Percentiles rank a stretch among this genome's conserved stretches.
These are phyloP conservation scores for Gossypium gossypioides DNA, from an alignment of 441 rosid species.

Conservation along the genomic window DNA sequence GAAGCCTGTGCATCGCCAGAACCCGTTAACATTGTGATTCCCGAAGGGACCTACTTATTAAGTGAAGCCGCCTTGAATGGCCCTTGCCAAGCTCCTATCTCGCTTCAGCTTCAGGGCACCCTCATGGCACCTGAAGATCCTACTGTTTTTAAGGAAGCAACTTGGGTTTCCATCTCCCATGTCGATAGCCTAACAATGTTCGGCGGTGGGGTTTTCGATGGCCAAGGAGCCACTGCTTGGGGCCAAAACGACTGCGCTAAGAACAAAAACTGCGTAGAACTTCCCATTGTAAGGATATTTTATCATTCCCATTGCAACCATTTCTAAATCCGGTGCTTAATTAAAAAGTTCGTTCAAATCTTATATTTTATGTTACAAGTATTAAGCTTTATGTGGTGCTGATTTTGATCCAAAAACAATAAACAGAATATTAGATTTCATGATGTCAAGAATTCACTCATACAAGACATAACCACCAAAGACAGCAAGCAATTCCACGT, in stretches of 20 bases:
- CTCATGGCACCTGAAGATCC: constrained; percentile 29
- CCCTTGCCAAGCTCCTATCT: constrained; percentile 4
- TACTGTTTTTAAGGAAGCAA: neutral
- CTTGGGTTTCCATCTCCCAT: neutral
- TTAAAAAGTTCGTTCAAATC: too few relatives aligned
- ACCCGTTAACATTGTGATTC: constrained; percentile 29
- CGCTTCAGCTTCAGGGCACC: constrained; percentile 31
- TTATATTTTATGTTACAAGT: neutral
- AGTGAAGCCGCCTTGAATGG: constrained; percentile 25
- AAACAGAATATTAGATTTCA: neutral
- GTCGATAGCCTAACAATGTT: neutral
- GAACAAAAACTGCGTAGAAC: neutral
- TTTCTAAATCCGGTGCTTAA: too few relatives aligned
- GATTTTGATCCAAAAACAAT: neutral
- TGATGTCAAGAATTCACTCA: neutral
- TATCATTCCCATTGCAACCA: neutral
- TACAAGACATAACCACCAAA: neutral
- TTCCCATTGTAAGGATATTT: neutral
- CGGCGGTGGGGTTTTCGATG: neutral
- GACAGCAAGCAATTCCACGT: neutral
- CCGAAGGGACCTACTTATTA: constrained; percentile 30
- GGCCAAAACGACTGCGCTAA: neutral
- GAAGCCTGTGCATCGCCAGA: constrained; percentile 34
- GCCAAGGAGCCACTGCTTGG: neutral
- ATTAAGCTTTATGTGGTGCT: neutral